phyloP scores from a whole-genome alignment of 148 eudicot species.

The Vaccinium vitisidaea region DNA sequence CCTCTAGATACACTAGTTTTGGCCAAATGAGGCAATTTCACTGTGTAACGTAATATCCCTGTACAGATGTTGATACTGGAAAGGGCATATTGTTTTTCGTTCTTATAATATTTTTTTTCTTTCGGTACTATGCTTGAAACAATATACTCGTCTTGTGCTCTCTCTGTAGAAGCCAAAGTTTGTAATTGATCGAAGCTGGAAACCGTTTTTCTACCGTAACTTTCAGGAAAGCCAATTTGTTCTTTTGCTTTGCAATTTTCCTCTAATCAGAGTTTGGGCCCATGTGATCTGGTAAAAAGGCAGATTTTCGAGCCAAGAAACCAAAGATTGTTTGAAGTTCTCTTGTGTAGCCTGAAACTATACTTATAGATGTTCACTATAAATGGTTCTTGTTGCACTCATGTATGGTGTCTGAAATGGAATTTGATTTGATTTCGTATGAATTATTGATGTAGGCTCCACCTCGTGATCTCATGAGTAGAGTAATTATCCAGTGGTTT shows the following conservation, averaged over 20 bases:
- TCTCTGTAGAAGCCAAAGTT: background rate
- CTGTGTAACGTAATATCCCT: conserved; percentile 11
- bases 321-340: background rate
- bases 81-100: conserved; percentile 14
- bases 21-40: background rate
- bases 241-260: conserved; percentile 1
- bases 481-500: too few species aligned
- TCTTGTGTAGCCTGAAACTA: background rate
- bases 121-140: background rate
- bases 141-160: background rate
- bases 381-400: background rate
- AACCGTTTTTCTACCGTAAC: background rate
- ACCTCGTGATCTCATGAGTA: background rate
- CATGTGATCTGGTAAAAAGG: background rate
- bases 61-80: conserved; percentile 16
- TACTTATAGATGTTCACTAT: background rate
- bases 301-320: background rate
- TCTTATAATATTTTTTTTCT: background rate
- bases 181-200: background rate
- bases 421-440: background rate
- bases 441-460: conserved; percentile 1
- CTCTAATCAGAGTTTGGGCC: background rate
- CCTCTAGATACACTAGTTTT: background rate
- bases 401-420: background rate
- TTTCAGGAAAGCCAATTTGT: background rate